Percentiles rank a stretch among this genome's conserved stretches.
These are phyloP conservation scores for Heritiera fomes DNA, from an alignment of 345 rosid species.

Conservation along the genomic window DNA sequence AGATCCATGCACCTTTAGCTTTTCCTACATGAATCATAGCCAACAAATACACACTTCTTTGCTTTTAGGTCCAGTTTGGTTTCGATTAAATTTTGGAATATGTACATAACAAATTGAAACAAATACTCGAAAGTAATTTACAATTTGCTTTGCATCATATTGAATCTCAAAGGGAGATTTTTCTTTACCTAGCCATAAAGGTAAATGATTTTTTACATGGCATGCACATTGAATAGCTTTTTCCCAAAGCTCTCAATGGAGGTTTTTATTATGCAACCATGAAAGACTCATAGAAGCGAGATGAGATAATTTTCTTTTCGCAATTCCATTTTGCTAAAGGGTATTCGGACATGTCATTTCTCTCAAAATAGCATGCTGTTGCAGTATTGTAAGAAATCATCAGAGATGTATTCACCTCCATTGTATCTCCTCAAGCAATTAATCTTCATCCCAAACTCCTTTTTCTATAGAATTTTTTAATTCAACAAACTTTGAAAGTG, in stretches of 20 bases:
- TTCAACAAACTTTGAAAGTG: too few species aligned
- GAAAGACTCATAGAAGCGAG: neutral
- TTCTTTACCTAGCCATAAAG: constrained; percentile 1
- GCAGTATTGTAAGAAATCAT: constrained; percentile 5
- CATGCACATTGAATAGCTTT: constrained; percentile 16
- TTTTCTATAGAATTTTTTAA: too few species aligned
- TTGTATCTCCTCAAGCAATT: too few species aligned
- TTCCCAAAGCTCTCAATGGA: constrained; percentile 9
- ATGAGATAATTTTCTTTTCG: constrained; percentile 15
- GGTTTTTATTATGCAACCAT: constrained; percentile 15
- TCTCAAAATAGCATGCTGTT: neutral
- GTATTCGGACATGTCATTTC: constrained; percentile 14
- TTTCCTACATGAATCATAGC: constrained; percentile 28
- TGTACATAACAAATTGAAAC: constrained; percentile 21
- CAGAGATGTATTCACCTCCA: neutral
- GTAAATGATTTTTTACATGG: constrained; percentile 13
- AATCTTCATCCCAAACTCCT: too few species aligned
- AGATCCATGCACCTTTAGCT: constrained; percentile 26
- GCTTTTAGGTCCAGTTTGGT: constrained; percentile 23
- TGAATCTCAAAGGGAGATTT: neutral
- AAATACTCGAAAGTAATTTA: constrained; percentile 18
- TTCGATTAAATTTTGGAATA: neutral
- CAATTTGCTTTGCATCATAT: constrained; percentile 11
- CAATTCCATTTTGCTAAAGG: constrained; percentile 4
- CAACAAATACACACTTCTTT: constrained; percentile 19